Evolutionary conservation across 2,329 filamentous ascomycete genomes (phyloP), one percentile per base, ranked within the genome.

Genomic region (Colletotrichum zoysiae): DNA sequence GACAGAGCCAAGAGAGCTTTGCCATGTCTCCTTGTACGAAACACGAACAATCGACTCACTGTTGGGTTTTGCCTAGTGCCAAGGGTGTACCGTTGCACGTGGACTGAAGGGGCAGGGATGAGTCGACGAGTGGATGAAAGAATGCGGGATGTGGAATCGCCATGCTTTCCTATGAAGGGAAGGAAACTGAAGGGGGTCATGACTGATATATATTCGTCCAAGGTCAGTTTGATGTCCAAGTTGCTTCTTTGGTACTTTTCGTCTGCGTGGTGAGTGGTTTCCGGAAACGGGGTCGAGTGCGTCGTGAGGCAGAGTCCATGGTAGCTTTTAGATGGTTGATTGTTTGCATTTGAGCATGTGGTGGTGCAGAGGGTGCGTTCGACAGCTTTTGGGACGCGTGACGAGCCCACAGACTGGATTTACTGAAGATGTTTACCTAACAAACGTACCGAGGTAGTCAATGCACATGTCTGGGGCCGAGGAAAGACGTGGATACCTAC

Each of bases 41-140:
- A 23, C 40, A 55, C 59, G 70, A 72, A 60, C 6, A n/a, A 48
- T 65, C 70, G 26, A 72, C 70, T 72, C 59, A 72, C 55, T 60
- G 59, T 56, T 16, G 55, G 35, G 65, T 65, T 72, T 66, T 42
- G 70, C 46, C 26, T 70, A 72, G 70, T 65, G 60, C 55, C 51
- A 33, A 40, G 35, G 18, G 60, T 61, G 66, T 40, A 33, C 12
- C 53, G 60, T 38, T 35, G 60, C 38, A 56, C 26, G 46, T 61
- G 55, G 40, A 42, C 11, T 70, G 59, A 65, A 42, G 33, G 33
- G 44, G 8, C 9, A 38, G 11, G 23, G 48, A 55, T 60, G 16
- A 26, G 30, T 26, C 20, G 30, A 26, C 16, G 46, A 23, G 30
- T 38, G 20, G 12, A 30, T 38, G 23, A 40, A 12, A 35, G 18